Evolutionary conservation across 352 stramenopile species (phyloP).

Genomic region (Phytophthora ohioensis): DNA sequence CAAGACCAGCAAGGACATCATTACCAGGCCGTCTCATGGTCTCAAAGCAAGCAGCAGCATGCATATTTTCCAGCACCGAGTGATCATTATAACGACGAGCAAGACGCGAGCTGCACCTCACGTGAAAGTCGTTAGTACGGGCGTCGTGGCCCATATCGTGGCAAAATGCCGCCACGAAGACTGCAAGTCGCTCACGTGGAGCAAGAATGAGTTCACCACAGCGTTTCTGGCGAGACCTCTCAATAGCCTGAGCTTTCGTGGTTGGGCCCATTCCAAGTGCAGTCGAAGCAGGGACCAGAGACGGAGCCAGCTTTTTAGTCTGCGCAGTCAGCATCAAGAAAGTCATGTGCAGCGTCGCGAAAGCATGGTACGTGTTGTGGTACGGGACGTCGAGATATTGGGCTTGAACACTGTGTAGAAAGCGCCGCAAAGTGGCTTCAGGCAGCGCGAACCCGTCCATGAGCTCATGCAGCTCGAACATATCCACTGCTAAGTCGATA

Average conservation of each 20-base stretch:
- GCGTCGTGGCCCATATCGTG: constrained; percentile 92
- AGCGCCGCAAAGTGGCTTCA: constrained; percentile 66
- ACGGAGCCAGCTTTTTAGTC: constrained; percentile 42
- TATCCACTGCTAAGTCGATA: constrained; percentile 71
- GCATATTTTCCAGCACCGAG: constrained; percentile 91
- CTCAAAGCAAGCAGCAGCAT: constrained; percentile 82
- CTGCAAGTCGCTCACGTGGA: constrained; percentile 66
- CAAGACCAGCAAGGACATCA: constrained; percentile 67
- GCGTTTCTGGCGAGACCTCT: constrained; percentile 35
- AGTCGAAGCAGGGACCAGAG: constrained; percentile 29
- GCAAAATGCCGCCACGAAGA: constrained; percentile 84
- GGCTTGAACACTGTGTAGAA: constrained; percentile 70
- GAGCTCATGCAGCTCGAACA: constrained; percentile 78
- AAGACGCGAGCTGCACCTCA: constrained; percentile 73
- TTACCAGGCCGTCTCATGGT: constrained; percentile 74
- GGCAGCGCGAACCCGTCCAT: constrained; percentile 66
- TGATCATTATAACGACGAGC: constrained; percentile 91
- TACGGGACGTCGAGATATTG: constrained; percentile 88
- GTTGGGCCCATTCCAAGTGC: constrained; percentile 24
- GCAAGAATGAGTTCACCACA: constrained; percentile 53
- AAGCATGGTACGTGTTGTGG: constrained; percentile 89
- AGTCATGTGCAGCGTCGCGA: constrained; percentile 83
- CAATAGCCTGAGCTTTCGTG: constrained; percentile 32
- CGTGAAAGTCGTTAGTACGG: constrained; percentile 91
- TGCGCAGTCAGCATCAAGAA: constrained; percentile 78